Base-by-base conservation (phyloP, 2,329 filamentous ascomycete genomes). In the Thielaviopsis populi region DNA sequence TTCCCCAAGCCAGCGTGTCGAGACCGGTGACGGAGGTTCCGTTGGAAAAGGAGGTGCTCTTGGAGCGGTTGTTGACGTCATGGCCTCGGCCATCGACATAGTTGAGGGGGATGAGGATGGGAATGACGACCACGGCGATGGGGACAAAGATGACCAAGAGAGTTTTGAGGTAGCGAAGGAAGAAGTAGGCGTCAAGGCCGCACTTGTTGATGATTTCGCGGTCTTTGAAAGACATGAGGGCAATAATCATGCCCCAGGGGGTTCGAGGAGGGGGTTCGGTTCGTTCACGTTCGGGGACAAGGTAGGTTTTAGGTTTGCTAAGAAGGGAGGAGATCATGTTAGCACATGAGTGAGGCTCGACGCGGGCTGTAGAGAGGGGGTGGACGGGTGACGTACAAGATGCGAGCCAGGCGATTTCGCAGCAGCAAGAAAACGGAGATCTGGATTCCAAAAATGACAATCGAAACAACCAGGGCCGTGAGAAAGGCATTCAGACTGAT, bases 101-200 rank as follows among this genome's bases (percentile, higher is more conserved):
- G 71, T 99, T 99, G 67, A 99, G 74, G 0, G 94, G 91, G 1
- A 97, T 76, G 53, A 99, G 77, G 27, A 96, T 87, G 0, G 94
- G 94, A 63, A 96, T 78, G 33, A 95, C 85, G 61, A 96, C 71
- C 30, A 83, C 69, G 13, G 88, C 84, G 64, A 96, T 84, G 1
- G 94, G 91, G 46, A 95, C 76, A 72, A 99, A 97, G 67, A 99
- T 95, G 71, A 96, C 85, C 53, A 97, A 81, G 4, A 97, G 83
- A 73, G 71, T 81, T 68, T 82, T 82, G 15, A 84, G 81, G 71
- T 96, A 99, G 67, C 95, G 88, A 0, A 99, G 80, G 73, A 99
- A 99, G 77, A 97, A 96, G 75, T 96, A 99, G 70, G 92, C 91
- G 72, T 99, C 94, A 10, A 99, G 82, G 19, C 94, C 94, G 69